phyloP scores from a whole-genome alignment of 208 protist species.

The Balamuthia mandrillaris region DNA sequence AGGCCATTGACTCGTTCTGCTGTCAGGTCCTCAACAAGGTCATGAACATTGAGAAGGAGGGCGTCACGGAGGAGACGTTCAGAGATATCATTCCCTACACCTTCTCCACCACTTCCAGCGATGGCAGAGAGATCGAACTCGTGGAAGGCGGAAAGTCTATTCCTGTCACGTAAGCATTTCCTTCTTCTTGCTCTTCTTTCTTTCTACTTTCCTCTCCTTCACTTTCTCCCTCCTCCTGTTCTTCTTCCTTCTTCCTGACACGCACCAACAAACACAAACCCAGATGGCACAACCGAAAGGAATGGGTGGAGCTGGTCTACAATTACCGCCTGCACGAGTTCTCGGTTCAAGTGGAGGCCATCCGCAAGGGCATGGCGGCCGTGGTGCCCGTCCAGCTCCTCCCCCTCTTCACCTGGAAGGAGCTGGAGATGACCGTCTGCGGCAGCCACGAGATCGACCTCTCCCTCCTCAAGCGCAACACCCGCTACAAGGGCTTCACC shows the following conservation, averaged over 20 bases:
- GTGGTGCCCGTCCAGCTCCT: conserved; percentile 49
- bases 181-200: no score
- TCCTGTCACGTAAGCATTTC: not conserved
- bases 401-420: conserved; percentile 47
- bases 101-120: not conserved
- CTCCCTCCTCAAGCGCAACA: conserved; percentile 35
- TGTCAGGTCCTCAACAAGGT: not conserved
- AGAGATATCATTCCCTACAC: not conserved
- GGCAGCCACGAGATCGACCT: conserved; percentile 52
- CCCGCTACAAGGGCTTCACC: conserved; percentile 36
- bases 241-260: no score
- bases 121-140: not conserved
- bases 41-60: not conserved
- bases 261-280: not conserved
- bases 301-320: conserved; percentile 5
- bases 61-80: not conserved
- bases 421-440: conserved; percentile 58
- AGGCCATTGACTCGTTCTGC: conserved; percentile 19
- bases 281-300: not conserved
- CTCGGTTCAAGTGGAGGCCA: conserved; percentile 15
- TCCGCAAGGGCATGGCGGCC: conserved; percentile 36
- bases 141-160: not conserved
- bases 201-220: not conserved
- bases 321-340: not conserved
- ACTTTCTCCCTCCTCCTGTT: not conserved